Evolutionary conservation across 164 flowering plant genomes (phyloP).

Genomic region (Stephania yunnanensis): DNA sequence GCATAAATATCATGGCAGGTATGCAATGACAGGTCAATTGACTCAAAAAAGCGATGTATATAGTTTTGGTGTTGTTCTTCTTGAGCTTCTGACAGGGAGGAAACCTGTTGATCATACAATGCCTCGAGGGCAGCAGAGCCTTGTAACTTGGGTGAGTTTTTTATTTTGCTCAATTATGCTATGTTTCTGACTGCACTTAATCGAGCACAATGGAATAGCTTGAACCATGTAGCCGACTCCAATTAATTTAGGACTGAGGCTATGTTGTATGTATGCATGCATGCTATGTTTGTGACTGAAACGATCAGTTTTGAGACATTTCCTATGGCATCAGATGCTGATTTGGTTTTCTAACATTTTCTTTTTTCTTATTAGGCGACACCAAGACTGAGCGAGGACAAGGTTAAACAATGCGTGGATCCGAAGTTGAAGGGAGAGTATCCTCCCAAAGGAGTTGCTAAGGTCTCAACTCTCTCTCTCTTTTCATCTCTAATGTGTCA

Average conservation of each 20-base stretch:
- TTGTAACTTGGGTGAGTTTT: slow-evolving; percentile 23
- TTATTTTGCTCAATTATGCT: not conserved
- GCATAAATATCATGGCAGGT: slow-evolving; percentile 8
- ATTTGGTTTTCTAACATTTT: not conserved
- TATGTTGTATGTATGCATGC: not conserved
- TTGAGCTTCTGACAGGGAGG: slow-evolving; percentile 24
- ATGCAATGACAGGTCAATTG: slow-evolving; percentile 23
- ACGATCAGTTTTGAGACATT: not conserved
- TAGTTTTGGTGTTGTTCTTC: slow-evolving; percentile 23
- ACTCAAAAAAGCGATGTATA: slow-evolving; percentile 22
- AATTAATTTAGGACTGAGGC: no score
- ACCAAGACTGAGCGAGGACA: not conserved
- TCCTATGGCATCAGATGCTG: not conserved
- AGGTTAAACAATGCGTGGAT: not conserved
- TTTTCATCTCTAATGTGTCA: not conserved
- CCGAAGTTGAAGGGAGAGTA: not conserved
- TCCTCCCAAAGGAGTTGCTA: slow-evolving; percentile 1
- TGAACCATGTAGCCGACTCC: no score
- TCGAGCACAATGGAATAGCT: no score
- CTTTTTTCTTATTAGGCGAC: not conserved
- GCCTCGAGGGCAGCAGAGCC: slow-evolving; percentile 27
- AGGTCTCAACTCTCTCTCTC: not conserved
- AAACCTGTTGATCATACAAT: slow-evolving; percentile 25
- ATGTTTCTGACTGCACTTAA: not conserved
- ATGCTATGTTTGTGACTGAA: not conserved